A percentile compares a stretch with the other conserved stretches of the same genome.
These are phyloP conservation scores for Shiraia sp. DNA, from an alignment of 2,329 filamentous ascomycete species.

Conservation along the genomic window DNA sequence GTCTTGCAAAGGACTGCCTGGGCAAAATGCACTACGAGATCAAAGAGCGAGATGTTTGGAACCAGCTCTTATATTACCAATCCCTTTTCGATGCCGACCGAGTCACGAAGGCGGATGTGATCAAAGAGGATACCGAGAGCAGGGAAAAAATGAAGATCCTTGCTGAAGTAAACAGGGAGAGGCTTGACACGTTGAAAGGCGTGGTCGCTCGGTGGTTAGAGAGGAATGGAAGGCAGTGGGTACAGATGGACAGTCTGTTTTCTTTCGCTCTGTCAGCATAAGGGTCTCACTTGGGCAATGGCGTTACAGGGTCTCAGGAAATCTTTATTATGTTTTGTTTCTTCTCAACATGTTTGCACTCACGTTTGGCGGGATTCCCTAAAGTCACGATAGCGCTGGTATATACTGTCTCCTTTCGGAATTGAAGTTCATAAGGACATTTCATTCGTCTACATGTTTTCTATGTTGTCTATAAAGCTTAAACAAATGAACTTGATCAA, in stretches of 20 bases:
- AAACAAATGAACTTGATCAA: not conserved
- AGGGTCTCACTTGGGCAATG: not conserved
- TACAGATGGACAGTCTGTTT: constrained; percentile 90
- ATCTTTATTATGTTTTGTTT: too few relatives aligned
- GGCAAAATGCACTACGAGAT: constrained; percentile 90
- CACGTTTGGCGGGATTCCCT: not conserved
- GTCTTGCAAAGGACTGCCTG: constrained; percentile 79
- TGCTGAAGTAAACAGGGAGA: constrained; percentile 77
- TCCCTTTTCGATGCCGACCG: constrained; percentile 89
- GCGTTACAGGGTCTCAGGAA: not conserved
- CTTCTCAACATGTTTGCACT: not conserved
- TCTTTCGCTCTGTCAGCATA: constrained; percentile 54
- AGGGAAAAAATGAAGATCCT: constrained; percentile 65
- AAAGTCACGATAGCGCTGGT: constrained; percentile 4
- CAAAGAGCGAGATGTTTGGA: constrained; percentile 88
- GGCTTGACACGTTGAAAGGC: constrained; percentile 75
- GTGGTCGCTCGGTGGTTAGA: constrained; percentile 83
- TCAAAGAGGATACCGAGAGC: constrained; percentile 59
- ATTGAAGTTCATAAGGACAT: constrained; percentile 5
- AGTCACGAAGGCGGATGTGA: constrained; percentile 58
- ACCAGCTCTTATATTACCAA: constrained; percentile 87
- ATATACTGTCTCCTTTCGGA: constrained; percentile 2
- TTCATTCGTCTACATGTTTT: not conserved
- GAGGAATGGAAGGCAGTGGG: constrained; percentile 90
- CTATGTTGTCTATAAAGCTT: not conserved